These are phyloP conservation scores for Bimuria novae-zelandiae DNA, from an alignment of 2,329 filamentous ascomycete species.

Conservation along the genomic window DNA sequence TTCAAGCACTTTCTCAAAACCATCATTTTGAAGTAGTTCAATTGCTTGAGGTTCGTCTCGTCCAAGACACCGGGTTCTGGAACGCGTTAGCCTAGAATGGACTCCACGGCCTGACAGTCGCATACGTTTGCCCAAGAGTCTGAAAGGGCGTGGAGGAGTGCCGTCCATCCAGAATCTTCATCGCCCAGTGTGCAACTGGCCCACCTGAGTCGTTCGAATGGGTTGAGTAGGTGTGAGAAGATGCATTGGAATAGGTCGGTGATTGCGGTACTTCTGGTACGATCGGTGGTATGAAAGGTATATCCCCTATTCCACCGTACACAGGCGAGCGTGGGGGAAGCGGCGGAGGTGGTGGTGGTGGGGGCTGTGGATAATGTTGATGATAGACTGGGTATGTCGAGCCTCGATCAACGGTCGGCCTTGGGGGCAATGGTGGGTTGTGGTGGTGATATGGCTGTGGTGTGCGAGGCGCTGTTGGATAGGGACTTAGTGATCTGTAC, in stretches of 20 bases:
- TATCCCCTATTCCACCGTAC: conserved; percentile 39
- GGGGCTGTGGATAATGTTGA: conserved; percentile 13
- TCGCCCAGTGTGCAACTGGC: conserved; percentile 49
- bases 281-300: conserved; percentile 40
- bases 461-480: conserved; percentile 22
- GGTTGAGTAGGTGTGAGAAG: conserved; percentile 47
- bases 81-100: conserved; percentile 12
- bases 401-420: conserved; percentile 35
- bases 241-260: conserved; percentile 50
- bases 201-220: conserved; percentile 41
- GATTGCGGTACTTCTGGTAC: conserved; percentile 48
- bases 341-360: conserved; percentile 19
- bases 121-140: conserved; percentile 31
- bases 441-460: conserved; percentile 26
- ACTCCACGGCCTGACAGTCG: not conserved
- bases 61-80: conserved; percentile 41
- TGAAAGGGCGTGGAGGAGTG: conserved; percentile 46
- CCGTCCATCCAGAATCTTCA: conserved; percentile 50
- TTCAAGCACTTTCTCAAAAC: conserved; percentile 49
- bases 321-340: conserved; percentile 18
- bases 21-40: conserved; percentile 42
- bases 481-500: conserved; percentile 3
- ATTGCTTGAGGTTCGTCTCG: conserved; percentile 43
- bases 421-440: conserved; percentile 25
- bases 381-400: conserved; percentile 22